Percentiles rank a stretch among this genome's conserved stretches.
Evolutionary conservation across 2,329 filamentous ascomycete species (phyloP).

Genomic region (Ascochyta rabiei): DNA sequence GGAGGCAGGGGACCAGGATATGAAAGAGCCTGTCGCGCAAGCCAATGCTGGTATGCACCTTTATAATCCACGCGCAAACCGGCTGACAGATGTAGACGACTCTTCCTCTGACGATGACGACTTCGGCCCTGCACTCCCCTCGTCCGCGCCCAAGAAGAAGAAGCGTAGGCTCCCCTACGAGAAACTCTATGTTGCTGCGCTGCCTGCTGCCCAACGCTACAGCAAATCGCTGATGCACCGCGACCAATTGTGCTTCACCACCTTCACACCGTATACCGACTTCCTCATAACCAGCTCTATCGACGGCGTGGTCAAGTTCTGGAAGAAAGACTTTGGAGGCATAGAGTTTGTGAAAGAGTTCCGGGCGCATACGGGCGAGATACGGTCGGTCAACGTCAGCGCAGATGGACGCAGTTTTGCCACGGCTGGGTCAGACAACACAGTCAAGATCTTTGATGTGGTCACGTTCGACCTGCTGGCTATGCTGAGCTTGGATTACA

Average conservation of each 20-base stretch:
- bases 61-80: conserved; percentile 12
- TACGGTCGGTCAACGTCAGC: conserved; percentile 83
- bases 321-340: conserved; percentile 90
- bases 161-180: conserved; percentile 89
- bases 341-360: conserved; percentile 99
- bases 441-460: conserved; percentile 77
- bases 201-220: conserved; percentile 79
- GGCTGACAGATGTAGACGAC: conserved; percentile 47
- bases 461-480: conserved; percentile 72
- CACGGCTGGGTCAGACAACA: conserved; percentile 79
- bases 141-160: conserved; percentile 83
- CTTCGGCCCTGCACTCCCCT: conserved; percentile 89
- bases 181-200: conserved; percentile 89
- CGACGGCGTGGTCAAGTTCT: conserved; percentile 98
- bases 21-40: conserved; percentile 18
- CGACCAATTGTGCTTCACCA: conserved; percentile 87
- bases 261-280: conserved; percentile 87
- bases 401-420: conserved; percentile 92
- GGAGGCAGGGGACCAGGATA: conserved; percentile 24
- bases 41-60: conserved; percentile 20
- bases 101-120: conserved; percentile 78
- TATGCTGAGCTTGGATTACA: conserved; percentile 78
- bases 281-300: conserved; percentile 93
- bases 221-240: conserved; percentile 98
- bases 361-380: conserved; percentile 84